Evolutionary conservation across 768 basidiomycete species (phyloP), one percentile per base, ranked within the genome.

Genomic region (Leccinum truebloodii): DNA sequence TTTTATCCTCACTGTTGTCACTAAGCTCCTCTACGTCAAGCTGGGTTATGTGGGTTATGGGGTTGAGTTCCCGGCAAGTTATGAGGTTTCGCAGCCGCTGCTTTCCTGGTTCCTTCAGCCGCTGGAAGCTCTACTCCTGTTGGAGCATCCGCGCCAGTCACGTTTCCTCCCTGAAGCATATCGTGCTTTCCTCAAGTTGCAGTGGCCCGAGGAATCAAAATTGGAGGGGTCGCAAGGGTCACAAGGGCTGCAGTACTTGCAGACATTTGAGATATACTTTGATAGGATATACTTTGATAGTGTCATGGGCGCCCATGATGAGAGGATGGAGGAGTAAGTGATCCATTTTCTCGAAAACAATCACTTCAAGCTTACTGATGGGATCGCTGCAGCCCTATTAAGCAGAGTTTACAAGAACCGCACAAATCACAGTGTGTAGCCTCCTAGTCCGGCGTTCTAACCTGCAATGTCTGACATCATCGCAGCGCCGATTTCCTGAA

Each of bases 261-360:
- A n/a, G n/a, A 59, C 58, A 4, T 59, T 59, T n/a, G 58, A 59
- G 35, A 48, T 54, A 26, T 59, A 54, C 34, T 46, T 59, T 14
- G 37, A 57, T 28, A 57, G 32, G 32, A 32, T 32, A 32, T 32
- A 32, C 32, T 32, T 10, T 32, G 32, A 32, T 32, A 32, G 20
- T 39, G 57, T 57, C n/a, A 44, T 59, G 13, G 32, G 39, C 3
- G 28, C 50, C n/a, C 26, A 30, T 12, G 18, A 14, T 30, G 51
- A 26, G 30, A 16, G 16, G 20, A 52, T 26, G 6, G 26, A 52
- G 3, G 14, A 52, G 28, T 32, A 13, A 30, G 28, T 26, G n/a
- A 20, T 51, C 3, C 41, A 34, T 24, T 14, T 5, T 6, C 26
- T 59, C 37, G 37, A 30, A 32, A n/a, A 34, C 3, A 41, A 34